A percentile compares a stretch with the other conserved stretches of the same genome.
Conservation (phyloP, 352 stramenopile genomes). For the Globisporangium mamillatum region DNA sequence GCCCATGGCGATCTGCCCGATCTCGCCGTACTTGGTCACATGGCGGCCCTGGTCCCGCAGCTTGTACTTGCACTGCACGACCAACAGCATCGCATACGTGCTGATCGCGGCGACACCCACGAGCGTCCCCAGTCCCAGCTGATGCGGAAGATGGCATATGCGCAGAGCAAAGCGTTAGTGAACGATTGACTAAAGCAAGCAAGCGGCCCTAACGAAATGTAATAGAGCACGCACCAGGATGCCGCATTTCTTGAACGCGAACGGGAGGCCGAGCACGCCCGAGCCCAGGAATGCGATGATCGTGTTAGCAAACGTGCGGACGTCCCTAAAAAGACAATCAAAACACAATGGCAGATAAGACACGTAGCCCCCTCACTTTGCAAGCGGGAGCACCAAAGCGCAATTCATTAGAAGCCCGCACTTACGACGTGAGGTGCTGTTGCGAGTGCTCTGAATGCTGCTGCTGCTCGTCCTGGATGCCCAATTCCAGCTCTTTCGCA, state of each 20-base stretch:
- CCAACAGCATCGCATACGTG: slow-evolving; percentile 74
- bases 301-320: slow-evolving; percentile 69
- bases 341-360: not conserved
- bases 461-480: slow-evolving; percentile 18
- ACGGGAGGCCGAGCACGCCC: slow-evolving; percentile 87
- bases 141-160: not conserved
- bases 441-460: slow-evolving; percentile 20
- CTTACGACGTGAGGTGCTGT: slow-evolving; percentile 45
- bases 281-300: slow-evolving; percentile 92
- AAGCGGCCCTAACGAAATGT: too few relatives aligned
- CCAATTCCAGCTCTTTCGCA: slow-evolving; percentile 13
- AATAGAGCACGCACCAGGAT: slow-evolving; percentile 55
- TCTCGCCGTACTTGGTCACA: slow-evolving; percentile 81
- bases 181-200: not conserved
- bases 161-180: not conserved
- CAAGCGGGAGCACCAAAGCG: not conserved
- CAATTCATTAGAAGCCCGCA: not conserved
- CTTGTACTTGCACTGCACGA: slow-evolving; percentile 81
- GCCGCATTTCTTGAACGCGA: slow-evolving; percentile 86
- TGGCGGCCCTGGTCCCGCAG: slow-evolving; percentile 44
- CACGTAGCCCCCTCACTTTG: not conserved
- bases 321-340: slow-evolving; percentile 27
- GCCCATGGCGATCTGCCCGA: slow-evolving; percentile 80
- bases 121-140: slow-evolving; percentile 62
- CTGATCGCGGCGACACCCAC: slow-evolving; percentile 48